A percentile compares a stretch with the other conserved stretches of the same genome.
Conservation (phyloP, 2,329 filamentous ascomycete species). For the Scorias spongiosa region DNA sequence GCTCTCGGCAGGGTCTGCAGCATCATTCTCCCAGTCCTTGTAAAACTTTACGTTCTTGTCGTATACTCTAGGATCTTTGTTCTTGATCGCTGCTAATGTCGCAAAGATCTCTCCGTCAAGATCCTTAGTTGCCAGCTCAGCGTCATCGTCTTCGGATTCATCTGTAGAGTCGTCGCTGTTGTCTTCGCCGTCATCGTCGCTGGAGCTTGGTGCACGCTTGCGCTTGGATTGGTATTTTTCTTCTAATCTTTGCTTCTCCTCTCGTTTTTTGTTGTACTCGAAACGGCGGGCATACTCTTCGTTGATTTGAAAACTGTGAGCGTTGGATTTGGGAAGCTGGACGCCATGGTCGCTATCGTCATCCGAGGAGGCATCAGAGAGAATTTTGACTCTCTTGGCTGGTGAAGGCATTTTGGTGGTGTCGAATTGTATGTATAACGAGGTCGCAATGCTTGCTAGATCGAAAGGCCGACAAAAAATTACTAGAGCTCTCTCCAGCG, state of each 20-base stretch:
- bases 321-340: conserved; percentile 5
- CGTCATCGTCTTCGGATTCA: conserved; percentile 82
- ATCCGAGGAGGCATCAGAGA: conserved; percentile 10
- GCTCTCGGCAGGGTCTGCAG: conserved; percentile 11
- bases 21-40: conserved; percentile 43
- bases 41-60: conserved; percentile 71
- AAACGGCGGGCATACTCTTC: conserved; percentile 77
- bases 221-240: conserved; percentile 53
- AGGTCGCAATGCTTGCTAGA: too few species aligned
- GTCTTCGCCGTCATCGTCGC: conserved; percentile 31
- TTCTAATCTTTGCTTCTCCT: conserved; percentile 69
- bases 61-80: conserved; percentile 84
- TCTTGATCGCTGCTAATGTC: conserved; percentile 73
- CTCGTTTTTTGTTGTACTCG: conserved; percentile 94
- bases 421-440: too few species aligned
- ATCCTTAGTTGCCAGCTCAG: conserved; percentile 68
- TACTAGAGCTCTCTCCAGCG: too few species aligned
- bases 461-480: too few species aligned
- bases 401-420: conserved; percentile 6
- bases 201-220: conserved; percentile 18
- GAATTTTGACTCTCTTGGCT: conserved; percentile 19
- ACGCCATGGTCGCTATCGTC: conserved; percentile 11
- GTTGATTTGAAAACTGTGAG: conserved; percentile 56
- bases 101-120: conserved; percentile 78
- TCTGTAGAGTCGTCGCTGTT: conserved; percentile 52